Conservation (phyloP, 2,329 filamentous ascomycete genomes). For the Phyllosticta citrichinensis region DNA sequence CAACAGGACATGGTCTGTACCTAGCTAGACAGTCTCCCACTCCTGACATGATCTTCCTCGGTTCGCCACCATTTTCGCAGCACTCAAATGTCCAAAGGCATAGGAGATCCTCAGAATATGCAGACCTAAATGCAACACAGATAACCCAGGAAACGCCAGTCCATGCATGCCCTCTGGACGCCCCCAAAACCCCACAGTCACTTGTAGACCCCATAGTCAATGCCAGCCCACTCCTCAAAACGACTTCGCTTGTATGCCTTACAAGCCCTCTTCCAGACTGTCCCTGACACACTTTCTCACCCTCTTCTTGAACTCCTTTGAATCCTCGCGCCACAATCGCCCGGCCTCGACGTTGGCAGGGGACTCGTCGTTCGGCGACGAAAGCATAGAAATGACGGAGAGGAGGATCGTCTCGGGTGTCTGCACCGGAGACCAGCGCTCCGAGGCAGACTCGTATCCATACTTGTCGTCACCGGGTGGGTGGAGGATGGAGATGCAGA, state of each 20-base stretch:
- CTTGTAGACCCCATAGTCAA: background rate
- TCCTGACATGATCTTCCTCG: background rate
- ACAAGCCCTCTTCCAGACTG: slow-evolving; percentile 19
- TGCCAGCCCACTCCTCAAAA: background rate
- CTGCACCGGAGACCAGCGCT: slow-evolving; percentile 94
- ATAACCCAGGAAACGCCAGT: background rate
- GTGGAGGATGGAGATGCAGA: slow-evolving; percentile 98
- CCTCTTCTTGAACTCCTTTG: slow-evolving; percentile 73
- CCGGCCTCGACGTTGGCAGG: slow-evolving; percentile 94
- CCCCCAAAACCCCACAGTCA: background rate
- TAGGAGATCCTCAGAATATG: background rate
- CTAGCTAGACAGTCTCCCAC: background rate
- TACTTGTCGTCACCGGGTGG: slow-evolving; percentile 94
- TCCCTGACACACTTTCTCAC: slow-evolving; percentile 72
- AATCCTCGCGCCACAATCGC: slow-evolving; percentile 86
- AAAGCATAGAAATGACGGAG: slow-evolving; percentile 96
- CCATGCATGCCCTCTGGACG: background rate
- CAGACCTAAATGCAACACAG: background rate
- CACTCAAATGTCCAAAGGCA: background rate
- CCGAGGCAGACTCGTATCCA: slow-evolving; percentile 92
- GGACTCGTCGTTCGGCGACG: slow-evolving; percentile 93
- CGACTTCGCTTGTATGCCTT: background rate
- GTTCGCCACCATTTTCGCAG: background rate
- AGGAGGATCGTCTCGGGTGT: slow-evolving; percentile 96
- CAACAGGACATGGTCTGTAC: background rate